These are phyloP conservation scores for Coniferiporia weirii DNA, from an alignment of 1,284 basidiomycete genomes.

Conservation along the genomic window DNA sequence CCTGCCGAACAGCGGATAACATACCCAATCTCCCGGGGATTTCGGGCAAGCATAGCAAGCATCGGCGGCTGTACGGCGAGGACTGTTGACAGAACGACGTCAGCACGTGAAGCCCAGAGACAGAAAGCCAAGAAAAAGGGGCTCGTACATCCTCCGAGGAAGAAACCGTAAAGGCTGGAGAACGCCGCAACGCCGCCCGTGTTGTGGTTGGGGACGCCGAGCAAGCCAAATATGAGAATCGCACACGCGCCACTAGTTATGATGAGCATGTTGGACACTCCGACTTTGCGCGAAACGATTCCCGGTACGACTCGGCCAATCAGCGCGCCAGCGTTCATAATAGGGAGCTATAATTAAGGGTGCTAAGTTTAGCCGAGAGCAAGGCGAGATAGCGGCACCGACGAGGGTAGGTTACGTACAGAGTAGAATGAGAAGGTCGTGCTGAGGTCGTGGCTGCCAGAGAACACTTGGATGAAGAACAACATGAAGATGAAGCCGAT, in stretches of 20 bases:
- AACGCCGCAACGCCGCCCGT: constrained; percentile 39
- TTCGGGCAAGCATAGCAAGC: constrained; percentile 34
- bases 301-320: constrained; percentile 37
- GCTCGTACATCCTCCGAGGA: constrained; percentile 40
- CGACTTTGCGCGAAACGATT: constrained; percentile 32
- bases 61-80: constrained; percentile 29
- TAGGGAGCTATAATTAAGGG: constrained; percentile 29
- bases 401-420: background rate
- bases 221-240: constrained; percentile 35
- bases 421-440: constrained; percentile 18
- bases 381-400: no score
- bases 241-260: constrained; percentile 32
- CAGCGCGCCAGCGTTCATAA: constrained; percentile 35
- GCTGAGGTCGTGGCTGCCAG: constrained; percentile 22
- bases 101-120: background rate
- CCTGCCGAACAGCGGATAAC: constrained; percentile 3
- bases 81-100: constrained; percentile 25
- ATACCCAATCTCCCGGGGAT: constrained; percentile 40
- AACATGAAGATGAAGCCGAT: constrained; percentile 38
- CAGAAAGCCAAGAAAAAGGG: constrained; percentile 2
- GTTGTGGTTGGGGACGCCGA: constrained; percentile 35
- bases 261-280: constrained; percentile 36
- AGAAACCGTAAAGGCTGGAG: constrained; percentile 44
- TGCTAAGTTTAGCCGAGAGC: constrained; percentile 18
- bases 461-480: constrained; percentile 40